Evolutionary conservation across 192 early-diverging fungal genomes (phyloP).

Genomic region (Coemansia sp.): DNA sequence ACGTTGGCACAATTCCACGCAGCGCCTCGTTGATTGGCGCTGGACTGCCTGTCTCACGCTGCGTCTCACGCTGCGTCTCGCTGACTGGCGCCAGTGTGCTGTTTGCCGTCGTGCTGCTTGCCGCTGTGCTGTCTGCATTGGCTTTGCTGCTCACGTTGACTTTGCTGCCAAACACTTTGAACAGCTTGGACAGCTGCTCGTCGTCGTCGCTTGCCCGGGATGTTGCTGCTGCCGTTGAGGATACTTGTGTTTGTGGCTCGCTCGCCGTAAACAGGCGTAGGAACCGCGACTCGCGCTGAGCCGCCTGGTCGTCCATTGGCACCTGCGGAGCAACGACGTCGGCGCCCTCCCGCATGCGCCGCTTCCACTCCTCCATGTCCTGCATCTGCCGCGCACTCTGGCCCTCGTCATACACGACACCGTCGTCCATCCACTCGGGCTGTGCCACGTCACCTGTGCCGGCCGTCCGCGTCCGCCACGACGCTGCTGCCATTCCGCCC

Average conservation of each 20-base stretch:
- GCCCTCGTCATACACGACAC: conserved; percentile 36
- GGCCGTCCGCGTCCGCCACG: conserved; percentile 27
- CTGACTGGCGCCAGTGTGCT: neutral
- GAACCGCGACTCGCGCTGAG: conserved; percentile 39
- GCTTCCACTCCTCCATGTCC: conserved; percentile 56
- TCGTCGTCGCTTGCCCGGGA: conserved; percentile 1
- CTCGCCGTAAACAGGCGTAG: conserved; percentile 43
- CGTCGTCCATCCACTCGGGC: conserved; percentile 56
- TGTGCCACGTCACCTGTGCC: conserved; percentile 18
- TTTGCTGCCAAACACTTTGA: conserved; percentile 50
- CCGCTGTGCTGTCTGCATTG: neutral
- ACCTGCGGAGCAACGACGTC: conserved; percentile 1
- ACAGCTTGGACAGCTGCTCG: conserved; percentile 46
- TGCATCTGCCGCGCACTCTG: conserved; percentile 42
- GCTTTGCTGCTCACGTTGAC: conserved; percentile 31
- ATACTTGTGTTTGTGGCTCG: neutral
- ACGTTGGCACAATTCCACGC: conserved; percentile 53
- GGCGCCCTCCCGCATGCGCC: conserved; percentile 36
- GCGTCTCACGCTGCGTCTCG: neutral
- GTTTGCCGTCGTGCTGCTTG: neutral
- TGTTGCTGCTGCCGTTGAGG: neutral
- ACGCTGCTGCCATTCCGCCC: conserved; percentile 11
- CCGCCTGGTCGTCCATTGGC: conserved; percentile 5
- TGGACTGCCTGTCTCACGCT: conserved; percentile 33
- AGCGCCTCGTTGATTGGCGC: conserved; percentile 51